Conservation (phyloP, 805 yeast species). For the Martiniozyma abietophila region DNA sequence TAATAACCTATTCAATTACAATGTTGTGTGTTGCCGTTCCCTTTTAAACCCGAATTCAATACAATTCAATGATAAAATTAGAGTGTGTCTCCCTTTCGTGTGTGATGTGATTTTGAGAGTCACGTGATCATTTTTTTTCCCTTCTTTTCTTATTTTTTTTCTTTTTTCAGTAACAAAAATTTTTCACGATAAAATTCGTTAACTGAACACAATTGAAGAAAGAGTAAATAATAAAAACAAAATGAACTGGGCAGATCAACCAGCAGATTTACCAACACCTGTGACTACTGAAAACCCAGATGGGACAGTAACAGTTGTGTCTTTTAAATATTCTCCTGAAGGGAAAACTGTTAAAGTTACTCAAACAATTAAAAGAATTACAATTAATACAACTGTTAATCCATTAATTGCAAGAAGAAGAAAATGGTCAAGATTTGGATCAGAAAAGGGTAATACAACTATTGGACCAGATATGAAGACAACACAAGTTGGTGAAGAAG, state of each 20-base stretch:
- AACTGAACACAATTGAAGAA: too few relatives aligned
- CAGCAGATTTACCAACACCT: slow-evolving; percentile 64
- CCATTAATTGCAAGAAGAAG: slow-evolving; percentile 81
- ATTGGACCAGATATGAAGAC: slow-evolving; percentile 87
- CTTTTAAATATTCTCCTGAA: slow-evolving; percentile 62
- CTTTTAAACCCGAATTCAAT: too few relatives aligned
- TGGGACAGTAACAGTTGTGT: slow-evolving; percentile 82
- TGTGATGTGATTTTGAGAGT: too few relatives aligned
- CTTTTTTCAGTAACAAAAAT: slow-evolving; percentile 1
- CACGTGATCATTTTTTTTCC: too few relatives aligned
- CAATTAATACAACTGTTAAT: slow-evolving; percentile 73
- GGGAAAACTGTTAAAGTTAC: slow-evolving; percentile 85
- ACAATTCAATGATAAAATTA: too few relatives aligned
- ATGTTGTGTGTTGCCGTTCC: too few relatives aligned
- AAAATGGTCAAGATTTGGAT: slow-evolving; percentile 84
- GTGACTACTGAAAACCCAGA: slow-evolving; percentile 71
- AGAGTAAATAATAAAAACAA: too few relatives aligned
- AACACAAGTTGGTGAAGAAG: slow-evolving; percentile 82
- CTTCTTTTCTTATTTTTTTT: too few relatives aligned
- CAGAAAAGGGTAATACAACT: slow-evolving; percentile 53
- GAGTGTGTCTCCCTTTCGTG: too few relatives aligned
- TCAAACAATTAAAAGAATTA: slow-evolving; percentile 70
- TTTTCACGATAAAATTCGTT: not conserved
- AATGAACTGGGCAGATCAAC: slow-evolving; percentile 62
- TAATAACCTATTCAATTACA: too few relatives aligned